phyloP scores from a whole-genome alignment of 1,284 basidiomycete species.

The Sporisorium exsertum region DNA sequence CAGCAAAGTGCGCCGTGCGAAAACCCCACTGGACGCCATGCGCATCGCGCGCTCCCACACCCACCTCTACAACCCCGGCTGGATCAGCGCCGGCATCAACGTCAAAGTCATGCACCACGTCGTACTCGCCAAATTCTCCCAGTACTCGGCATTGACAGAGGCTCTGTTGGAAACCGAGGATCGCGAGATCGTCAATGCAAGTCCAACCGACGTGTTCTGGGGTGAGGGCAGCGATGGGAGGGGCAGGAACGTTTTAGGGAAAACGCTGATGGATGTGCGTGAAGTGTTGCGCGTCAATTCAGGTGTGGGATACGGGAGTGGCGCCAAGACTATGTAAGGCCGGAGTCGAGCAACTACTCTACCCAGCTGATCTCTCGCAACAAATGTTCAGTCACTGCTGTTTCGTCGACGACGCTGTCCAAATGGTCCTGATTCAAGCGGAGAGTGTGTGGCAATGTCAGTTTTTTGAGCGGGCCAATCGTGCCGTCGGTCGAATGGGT shows the following conservation, averaged over 20 bases:
- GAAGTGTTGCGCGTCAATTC: slow-evolving; percentile 38
- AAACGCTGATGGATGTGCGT: slow-evolving; percentile 48
- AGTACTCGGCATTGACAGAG: slow-evolving; percentile 31
- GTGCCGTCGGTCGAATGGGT: too few species aligned
- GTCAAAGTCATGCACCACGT: slow-evolving; percentile 54
- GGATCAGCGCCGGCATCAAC: slow-evolving; percentile 56
- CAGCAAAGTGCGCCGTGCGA: slow-evolving; percentile 52
- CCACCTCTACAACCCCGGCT: slow-evolving; percentile 43
- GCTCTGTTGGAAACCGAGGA: slow-evolving; percentile 54
- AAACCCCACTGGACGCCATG: slow-evolving; percentile 50
- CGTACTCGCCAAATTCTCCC: slow-evolving; percentile 57
- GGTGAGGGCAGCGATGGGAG: slow-evolving; percentile 37
- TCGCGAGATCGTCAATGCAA: slow-evolving; percentile 48
- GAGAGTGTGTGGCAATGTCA: too few species aligned
- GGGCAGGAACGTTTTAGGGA: slow-evolving; percentile 57
- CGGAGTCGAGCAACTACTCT: too few species aligned
- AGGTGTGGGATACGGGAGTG: slow-evolving; percentile 52
- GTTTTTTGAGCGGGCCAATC: too few species aligned
- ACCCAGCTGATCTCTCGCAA: too few species aligned
- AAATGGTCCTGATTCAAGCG: too few species aligned
- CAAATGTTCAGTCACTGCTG: too few species aligned
- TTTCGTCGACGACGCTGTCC: too few species aligned
- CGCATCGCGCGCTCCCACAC: slow-evolving; percentile 46
- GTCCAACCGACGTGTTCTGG: slow-evolving; percentile 62
- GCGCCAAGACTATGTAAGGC: slow-evolving; percentile 33